Conservation (phyloP, 2,329 filamentous ascomycete species). For the Myriosclerotinia scirpicola region DNA sequence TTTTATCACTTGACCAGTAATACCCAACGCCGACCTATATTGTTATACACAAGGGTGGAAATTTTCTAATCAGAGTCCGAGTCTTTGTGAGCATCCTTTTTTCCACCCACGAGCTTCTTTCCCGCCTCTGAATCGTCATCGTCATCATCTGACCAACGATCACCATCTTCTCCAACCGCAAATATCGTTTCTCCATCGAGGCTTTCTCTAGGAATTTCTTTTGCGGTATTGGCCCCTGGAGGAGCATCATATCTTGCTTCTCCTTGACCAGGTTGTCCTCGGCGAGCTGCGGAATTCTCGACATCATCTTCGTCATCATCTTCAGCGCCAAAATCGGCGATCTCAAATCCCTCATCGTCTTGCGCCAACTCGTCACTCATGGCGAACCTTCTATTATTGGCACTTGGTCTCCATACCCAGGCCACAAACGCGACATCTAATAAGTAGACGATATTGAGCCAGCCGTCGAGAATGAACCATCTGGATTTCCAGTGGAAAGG, state of each 20-base stretch:
- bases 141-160: conserved; percentile 79
- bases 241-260: conserved; percentile 42
- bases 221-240: conserved; percentile 32
- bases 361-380: conserved; percentile 99
- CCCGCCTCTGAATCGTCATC: conserved; percentile 58
- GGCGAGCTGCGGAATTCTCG: conserved; percentile 43
- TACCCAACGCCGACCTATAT: conserved; percentile 24
- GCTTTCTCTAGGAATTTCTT: conserved; percentile 53
- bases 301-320: conserved; percentile 61
- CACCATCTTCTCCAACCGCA: conserved; percentile 80
- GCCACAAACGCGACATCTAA: conserved; percentile 90
- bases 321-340: conserved; percentile 81
- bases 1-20: conserved; percentile 9
- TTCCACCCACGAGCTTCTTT: conserved; percentile 46
- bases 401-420: conserved; percentile 94
- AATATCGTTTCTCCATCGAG: conserved; percentile 94
- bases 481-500: conserved; percentile 96
- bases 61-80: conserved; percentile 10
- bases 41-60: conserved; percentile 26
- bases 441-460: conserved; percentile 95
- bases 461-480: conserved; percentile 97
- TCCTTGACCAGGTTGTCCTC: conserved; percentile 45
- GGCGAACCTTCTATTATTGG: conserved; percentile 93
- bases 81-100: conserved; percentile 23
- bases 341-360: conserved; percentile 97